A percentile compares a stretch with the other conserved stretches of the same genome.
Conservation (phyloP, 352 stramenopile species). For the Aphanomyces astaci region DNA sequence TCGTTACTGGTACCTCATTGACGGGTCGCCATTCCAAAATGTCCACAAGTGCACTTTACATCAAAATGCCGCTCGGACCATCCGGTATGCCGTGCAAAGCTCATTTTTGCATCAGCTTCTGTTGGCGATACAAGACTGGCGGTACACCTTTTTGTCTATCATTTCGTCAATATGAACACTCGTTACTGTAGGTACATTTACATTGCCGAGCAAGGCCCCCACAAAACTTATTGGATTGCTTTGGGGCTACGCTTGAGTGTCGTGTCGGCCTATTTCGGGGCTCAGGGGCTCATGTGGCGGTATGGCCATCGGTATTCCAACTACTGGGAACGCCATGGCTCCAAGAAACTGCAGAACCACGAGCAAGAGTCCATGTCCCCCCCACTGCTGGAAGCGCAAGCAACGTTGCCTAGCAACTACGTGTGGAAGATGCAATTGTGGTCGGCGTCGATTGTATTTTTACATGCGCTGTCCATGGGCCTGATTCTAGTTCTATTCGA, state of each 20-base stretch:
- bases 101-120: constrained; percentile 36
- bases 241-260: not conserved
- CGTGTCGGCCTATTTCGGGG: constrained; percentile 1
- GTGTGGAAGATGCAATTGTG: constrained; percentile 31
- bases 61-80: constrained; percentile 31
- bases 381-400: not conserved
- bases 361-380: not conserved
- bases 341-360: not conserved
- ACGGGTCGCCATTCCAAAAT: constrained; percentile 36
- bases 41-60: constrained; percentile 22
- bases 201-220: not conserved
- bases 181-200: not conserved
- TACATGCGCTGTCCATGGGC: constrained; percentile 33
- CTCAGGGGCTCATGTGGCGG: not conserved
- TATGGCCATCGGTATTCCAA: not conserved
- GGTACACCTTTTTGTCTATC: constrained; percentile 22
- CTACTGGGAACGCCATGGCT: not conserved
- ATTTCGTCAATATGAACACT: not conserved
- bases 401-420: constrained; percentile 28
- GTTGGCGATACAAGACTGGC: constrained; percentile 35
- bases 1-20: constrained; percentile 40
- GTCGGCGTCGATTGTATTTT: constrained; percentile 30
- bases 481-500: constrained; percentile 31
- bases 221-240: not conserved
- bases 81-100: constrained; percentile 34